Percentiles rank a stretch among this genome's conserved stretches.
Evolutionary conservation across 1,139 yeast genomes (phyloP).

Genomic region (Geotrichum citri-aurantii): DNA sequence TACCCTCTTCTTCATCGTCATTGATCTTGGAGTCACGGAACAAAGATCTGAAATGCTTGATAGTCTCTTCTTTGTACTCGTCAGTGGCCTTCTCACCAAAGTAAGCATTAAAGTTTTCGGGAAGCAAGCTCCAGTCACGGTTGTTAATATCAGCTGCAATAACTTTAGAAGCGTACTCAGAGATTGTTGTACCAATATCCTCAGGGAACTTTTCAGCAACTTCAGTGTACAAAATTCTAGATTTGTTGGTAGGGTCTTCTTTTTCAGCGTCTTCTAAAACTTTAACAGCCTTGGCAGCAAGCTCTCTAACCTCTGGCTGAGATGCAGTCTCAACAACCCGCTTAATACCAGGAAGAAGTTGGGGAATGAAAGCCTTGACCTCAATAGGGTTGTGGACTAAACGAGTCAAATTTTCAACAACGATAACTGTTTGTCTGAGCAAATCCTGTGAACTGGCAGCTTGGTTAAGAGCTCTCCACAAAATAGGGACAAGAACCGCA

Average conservation of each 20-base stretch:
- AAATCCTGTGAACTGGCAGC: conserved; percentile 92
- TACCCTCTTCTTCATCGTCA: conserved; percentile 59
- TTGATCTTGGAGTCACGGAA: conserved; percentile 59
- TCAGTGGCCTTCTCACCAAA: conserved; percentile 37
- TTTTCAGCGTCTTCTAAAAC: conserved; percentile 80
- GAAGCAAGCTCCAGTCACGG: conserved; percentile 79
- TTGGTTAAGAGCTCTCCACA: conserved; percentile 83
- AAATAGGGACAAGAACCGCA: conserved; percentile 83
- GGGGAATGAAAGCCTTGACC: conserved; percentile 81
- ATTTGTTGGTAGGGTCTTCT: conserved; percentile 66
- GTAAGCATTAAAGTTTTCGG: conserved; percentile 42
- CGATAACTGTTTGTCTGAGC: conserved; percentile 92
- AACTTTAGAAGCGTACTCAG: conserved; percentile 50
- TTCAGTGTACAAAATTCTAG: conserved; percentile 56
- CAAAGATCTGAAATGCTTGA: conserved; percentile 54
- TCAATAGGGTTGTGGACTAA: conserved; percentile 91
- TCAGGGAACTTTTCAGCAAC: conserved; percentile 35
- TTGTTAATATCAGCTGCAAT: conserved; percentile 75
- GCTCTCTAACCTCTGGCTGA: conserved; percentile 91
- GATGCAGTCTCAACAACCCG: conserved; percentile 88
- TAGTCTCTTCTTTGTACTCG: conserved; percentile 44
- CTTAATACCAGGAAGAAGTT: conserved; percentile 80
- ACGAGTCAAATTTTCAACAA: conserved; percentile 91
- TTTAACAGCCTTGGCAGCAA: conserved; percentile 76
- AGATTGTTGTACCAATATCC: conserved; percentile 36